Evolutionary conservation across 1,139 yeast species (phyloP).

Genomic region (Pichia inconspicua): DNA sequence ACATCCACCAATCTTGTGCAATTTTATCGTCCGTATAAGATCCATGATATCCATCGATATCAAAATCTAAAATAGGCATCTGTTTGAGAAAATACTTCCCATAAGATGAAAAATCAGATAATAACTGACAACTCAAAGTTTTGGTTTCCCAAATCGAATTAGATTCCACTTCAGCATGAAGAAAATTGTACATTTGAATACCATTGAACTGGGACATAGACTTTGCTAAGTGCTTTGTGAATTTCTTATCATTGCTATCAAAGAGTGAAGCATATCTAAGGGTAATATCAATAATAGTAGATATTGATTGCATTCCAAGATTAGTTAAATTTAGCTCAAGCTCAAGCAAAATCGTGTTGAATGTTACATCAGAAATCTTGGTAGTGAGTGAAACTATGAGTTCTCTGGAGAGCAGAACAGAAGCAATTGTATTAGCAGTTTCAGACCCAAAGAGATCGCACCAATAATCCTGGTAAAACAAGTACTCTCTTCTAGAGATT

Average conservation of each 20-base stretch:
- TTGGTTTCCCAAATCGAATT: conserved; percentile 42
- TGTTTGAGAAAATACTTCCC: conserved; percentile 37
- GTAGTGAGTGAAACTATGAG: conserved; percentile 34
- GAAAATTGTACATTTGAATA: conserved; percentile 38
- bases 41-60: conserved; percentile 21
- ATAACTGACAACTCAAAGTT: conserved; percentile 32
- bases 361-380: conserved; percentile 33
- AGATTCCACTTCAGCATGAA: conserved; percentile 30
- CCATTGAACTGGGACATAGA: conserved; percentile 39
- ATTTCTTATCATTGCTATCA: conserved; percentile 7
- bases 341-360: conserved; percentile 26
- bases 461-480: conserved; percentile 39
- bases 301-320: conserved; percentile 31
- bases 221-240: conserved; percentile 28
- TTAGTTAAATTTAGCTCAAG: conserved; percentile 41
- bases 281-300: conserved; percentile 28
- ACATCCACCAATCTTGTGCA: conserved; percentile 34
- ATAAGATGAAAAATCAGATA: conserved; percentile 27
- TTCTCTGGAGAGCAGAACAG: conserved; percentile 30
- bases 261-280: conserved; percentile 21
- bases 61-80: conserved; percentile 28
- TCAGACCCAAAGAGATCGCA: conserved; percentile 59
- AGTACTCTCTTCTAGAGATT: conserved; percentile 8
- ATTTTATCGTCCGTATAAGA: conserved; percentile 26
- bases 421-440: conserved; percentile 34